Percentiles rank a stretch among this genome's conserved stretches.
Conservation (phyloP, 2,329 filamentous ascomycete genomes). For the Plectosphaerella plurivora region DNA sequence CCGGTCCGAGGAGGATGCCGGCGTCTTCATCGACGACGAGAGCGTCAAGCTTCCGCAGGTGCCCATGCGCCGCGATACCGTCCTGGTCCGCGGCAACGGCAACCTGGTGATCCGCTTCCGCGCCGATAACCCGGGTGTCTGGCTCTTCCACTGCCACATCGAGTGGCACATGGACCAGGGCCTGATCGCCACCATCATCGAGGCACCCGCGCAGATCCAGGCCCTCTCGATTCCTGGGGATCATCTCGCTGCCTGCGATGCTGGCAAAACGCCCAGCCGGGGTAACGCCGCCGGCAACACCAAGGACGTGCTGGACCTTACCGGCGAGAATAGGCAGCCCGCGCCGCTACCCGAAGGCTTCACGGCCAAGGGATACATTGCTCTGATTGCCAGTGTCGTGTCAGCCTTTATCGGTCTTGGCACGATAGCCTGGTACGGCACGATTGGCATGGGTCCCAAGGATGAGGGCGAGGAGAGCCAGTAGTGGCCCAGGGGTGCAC, state of each 20-base stretch:
- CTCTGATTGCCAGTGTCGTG: conserved; percentile 11
- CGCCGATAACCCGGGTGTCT: conserved; percentile 41
- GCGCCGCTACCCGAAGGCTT: conserved; percentile 11
- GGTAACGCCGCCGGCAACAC: conserved; percentile 62
- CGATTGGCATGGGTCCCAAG: conserved; percentile 1
- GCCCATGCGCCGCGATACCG: conserved; percentile 45
- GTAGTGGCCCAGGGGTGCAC: not conserved
- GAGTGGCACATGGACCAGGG: conserved; percentile 51
- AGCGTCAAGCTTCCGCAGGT: conserved; percentile 27
- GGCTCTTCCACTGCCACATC: conserved; percentile 48
- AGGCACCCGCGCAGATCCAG: conserved; percentile 39
- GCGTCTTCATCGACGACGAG: conserved; percentile 31
- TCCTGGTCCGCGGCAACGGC: conserved; percentile 40
- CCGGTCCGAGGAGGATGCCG: conserved; percentile 14
- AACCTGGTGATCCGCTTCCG: conserved; percentile 41
- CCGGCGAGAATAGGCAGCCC: conserved; percentile 12
- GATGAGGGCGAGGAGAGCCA: not conserved
- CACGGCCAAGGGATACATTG: conserved; percentile 14
- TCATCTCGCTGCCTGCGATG: conserved; percentile 35
- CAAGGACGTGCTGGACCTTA: conserved; percentile 43
- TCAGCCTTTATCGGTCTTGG: conserved; percentile 11
- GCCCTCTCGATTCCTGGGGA: conserved; percentile 18
- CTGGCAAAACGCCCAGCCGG: conserved; percentile 30
- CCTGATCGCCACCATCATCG: conserved; percentile 34
- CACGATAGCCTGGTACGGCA: conserved; percentile 10